Base-by-base conservation (phyloP, 371 early-diverging fungal species). In the Parasitella parasitica region DNA sequence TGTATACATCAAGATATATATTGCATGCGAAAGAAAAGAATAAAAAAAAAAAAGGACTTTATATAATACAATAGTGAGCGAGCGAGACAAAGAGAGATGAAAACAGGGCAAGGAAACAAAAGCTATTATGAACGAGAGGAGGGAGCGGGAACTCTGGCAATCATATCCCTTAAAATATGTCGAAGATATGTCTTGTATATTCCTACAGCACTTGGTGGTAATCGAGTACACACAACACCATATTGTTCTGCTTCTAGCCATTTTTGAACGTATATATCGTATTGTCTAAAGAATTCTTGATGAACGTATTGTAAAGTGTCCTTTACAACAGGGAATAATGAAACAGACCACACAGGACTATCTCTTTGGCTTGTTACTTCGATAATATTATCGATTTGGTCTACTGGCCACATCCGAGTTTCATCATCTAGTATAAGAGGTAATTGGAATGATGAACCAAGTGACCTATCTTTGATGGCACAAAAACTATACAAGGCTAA, bases 311-410 rank as follows among this genome's bases (percentile, higher is more conserved):
- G 64, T 37, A 91, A 67, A 0, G 85, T 85, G 30, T 85, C 75
- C 51, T 86, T 85, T 1, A 90, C 86, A 51, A 85, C 81, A 4
- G 90, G 89, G 56, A 86, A 88, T 38, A 91, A 61, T 18, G 83
- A 76, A 6, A 91, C 92, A 43, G 85, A 85, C 92, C 92, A 91
- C 5, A 87, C 82, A 4, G 71, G 59, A 0, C 80, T 72, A 26
- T 76, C 75, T 16, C 60, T 60, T 54, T 78, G 82, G 32, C 85
- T 81, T 54, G 82, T 83, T 48, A 92, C 90, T 49, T 89, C 90
- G 59, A 92, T 89, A 53, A 92, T 88, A 61, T 90, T 89, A 56
- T 90, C 91, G 41, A 88, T 91, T 57, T 92, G 93, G 12, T 90
- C 89, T 11, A 66, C 28, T 6, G 89, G 89, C 93, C 93, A 92